A percentile compares a stretch with the other conserved stretches of the same genome.
Conservation (phyloP, 305 asterid genomes). For the Fraxinus latifolia region DNA sequence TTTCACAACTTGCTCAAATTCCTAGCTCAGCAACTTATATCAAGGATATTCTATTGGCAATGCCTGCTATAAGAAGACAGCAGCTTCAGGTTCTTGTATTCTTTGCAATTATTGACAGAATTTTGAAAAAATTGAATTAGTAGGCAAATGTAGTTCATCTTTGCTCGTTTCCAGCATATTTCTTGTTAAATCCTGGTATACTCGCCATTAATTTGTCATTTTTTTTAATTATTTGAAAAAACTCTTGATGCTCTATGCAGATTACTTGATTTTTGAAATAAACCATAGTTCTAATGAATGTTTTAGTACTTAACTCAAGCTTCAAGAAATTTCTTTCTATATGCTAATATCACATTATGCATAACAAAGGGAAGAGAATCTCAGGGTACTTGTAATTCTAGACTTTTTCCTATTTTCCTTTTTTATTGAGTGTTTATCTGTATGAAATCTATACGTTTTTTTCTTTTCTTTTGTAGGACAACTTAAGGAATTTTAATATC, state of each 20-base stretch:
- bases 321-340: neutral
- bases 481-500: constrained; percentile 3
- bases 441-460: neutral
- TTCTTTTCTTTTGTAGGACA: neutral
- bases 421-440: neutral
- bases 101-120: constrained; percentile 7
- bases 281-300: neutral
- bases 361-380: neutral
- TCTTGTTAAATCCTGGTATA: constrained; percentile 10
- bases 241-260: neutral
- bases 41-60: constrained; percentile 71
- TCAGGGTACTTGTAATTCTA: neutral
- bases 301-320: neutral
- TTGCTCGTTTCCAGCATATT: neutral
- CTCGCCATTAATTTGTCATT: neutral
- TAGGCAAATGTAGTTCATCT: neutral
- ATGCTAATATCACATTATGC: neutral
- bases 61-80: constrained; percentile 76
- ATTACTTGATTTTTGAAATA: neutral
- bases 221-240: neutral
- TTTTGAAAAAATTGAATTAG: neutral
- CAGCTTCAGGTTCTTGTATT: constrained; percentile 73
- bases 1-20: constrained; percentile 92
- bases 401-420: neutral
- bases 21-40: constrained; percentile 62